Conservation (phyloP, 441 rosid genomes). For the Mallotus japonicus region DNA sequence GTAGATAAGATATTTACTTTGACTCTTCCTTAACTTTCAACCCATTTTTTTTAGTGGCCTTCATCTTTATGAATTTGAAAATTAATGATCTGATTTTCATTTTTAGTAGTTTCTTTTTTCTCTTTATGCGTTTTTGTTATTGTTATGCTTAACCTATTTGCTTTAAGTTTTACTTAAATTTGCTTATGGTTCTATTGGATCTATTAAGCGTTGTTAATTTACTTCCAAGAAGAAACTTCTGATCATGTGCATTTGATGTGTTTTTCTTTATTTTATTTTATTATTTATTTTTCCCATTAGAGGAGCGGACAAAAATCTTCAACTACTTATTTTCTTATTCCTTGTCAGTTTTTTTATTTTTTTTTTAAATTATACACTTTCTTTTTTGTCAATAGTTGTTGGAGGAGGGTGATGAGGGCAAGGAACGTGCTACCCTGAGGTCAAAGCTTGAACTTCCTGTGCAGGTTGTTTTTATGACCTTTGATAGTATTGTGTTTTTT, state of each 20-base stretch:
- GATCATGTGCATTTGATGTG: slow-evolving; percentile 5
- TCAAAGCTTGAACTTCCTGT: slow-evolving; percentile 99
- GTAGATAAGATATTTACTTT: background rate
- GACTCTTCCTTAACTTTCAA: background rate
- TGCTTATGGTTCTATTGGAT: background rate
- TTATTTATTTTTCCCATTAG: background rate
- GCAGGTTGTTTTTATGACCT: slow-evolving; percentile 64
- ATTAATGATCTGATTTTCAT: background rate
- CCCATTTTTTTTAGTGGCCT: background rate
- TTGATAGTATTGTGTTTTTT: too few relatives aligned
- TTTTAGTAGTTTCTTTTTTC: background rate
- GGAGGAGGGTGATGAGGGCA: slow-evolving; percentile 94
- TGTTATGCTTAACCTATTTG: background rate
- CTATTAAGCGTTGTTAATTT: background rate
- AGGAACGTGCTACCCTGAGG: slow-evolving; percentile 69
- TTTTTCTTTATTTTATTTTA: background rate
- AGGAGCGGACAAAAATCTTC: too few relatives aligned
- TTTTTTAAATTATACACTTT: slow-evolving; percentile 1
- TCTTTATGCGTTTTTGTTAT: background rate
- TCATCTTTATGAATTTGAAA: background rate
- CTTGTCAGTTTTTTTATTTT: background rate
- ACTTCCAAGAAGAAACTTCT: background rate
- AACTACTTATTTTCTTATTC: background rate
- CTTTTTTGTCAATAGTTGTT: slow-evolving; percentile 54
- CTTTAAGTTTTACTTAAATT: background rate